phyloP scores from a whole-genome alignment of 371 early-diverging fungal genomes.

The Zopfochytrium polystomum region DNA sequence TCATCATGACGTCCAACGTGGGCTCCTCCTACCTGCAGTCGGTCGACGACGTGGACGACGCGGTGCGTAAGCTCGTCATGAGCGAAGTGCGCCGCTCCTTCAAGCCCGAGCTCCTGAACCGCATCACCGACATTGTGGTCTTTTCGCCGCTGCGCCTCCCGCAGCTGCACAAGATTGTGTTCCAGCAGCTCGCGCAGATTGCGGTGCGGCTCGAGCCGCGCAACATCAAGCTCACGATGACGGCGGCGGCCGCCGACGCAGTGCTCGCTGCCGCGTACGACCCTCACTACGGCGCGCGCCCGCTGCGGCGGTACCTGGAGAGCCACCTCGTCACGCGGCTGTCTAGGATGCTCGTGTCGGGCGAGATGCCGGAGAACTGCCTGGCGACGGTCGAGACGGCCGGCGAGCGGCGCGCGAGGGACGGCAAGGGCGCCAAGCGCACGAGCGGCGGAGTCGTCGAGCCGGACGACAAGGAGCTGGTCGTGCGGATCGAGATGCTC shows the following conservation, averaged over 20 bases:
- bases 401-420: slow-evolving; percentile 9
- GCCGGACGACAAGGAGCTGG: not conserved
- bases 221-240: slow-evolving; percentile 53
- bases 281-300: slow-evolving; percentile 78
- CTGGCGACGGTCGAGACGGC: slow-evolving; percentile 30
- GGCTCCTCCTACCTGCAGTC: slow-evolving; percentile 57
- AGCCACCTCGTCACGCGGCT: slow-evolving; percentile 69
- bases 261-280: slow-evolving; percentile 66
- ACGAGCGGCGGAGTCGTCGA: not conserved
- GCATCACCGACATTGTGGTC: slow-evolving; percentile 78
- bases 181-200: slow-evolving; percentile 59
- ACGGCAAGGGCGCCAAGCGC: slow-evolving; percentile 6
- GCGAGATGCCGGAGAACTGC: slow-evolving; percentile 51
- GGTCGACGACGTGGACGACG: slow-evolving; percentile 32
- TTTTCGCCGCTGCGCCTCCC: slow-evolving; percentile 60
- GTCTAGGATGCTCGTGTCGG: slow-evolving; percentile 63
- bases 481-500: not conserved
- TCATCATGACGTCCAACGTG: slow-evolving; percentile 81
- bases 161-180: slow-evolving; percentile 60
- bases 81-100: slow-evolving; percentile 57
- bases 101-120: slow-evolving; percentile 82
- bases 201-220: slow-evolving; percentile 60
- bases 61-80: slow-evolving; percentile 56
- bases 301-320: slow-evolving; percentile 72
- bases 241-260: slow-evolving; percentile 55